Evolutionary conservation across 1,284 basidiomycete genomes (phyloP).

Genomic region (Apiotrichum laibachii): DNA sequence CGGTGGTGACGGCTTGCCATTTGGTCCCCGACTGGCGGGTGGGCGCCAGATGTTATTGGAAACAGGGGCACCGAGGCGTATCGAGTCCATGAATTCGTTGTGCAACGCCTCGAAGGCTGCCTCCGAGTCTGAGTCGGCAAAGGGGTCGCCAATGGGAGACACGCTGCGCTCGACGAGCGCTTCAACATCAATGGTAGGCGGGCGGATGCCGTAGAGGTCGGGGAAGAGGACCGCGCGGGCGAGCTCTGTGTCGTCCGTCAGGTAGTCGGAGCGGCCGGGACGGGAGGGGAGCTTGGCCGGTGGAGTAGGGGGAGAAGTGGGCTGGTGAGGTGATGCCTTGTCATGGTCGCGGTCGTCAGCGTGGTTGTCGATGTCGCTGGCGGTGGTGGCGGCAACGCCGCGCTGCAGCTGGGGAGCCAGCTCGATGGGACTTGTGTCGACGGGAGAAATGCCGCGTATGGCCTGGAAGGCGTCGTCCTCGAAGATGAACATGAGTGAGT

Average conservation of each 20-base stretch:
- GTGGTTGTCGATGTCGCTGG: neutral
- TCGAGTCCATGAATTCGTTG: neutral
- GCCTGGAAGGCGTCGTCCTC: neutral
- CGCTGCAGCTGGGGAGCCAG: too few relatives aligned
- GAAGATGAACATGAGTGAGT: neutral
- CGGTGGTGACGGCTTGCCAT: neutral
- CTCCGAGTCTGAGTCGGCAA: neutral
- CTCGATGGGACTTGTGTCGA: neutral
- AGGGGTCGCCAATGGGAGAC: constrained; percentile 1
- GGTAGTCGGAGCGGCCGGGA: too few relatives aligned
- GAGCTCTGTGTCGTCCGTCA: neutral
- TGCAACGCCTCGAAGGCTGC: neutral
- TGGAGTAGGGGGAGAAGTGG: too few relatives aligned
- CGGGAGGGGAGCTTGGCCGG: too few relatives aligned
- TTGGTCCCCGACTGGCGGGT: neutral
- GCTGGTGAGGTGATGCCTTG: too few relatives aligned
- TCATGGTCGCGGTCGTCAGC: too few relatives aligned
- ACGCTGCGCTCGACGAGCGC: neutral
- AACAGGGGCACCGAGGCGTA: neutral
- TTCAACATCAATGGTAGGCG: neutral
- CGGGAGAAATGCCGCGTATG: neutral
- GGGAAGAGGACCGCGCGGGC: neutral
- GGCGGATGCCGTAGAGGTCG: neutral
- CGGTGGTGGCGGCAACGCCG: neutral
- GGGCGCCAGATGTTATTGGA: too few relatives aligned